Conservation (phyloP, 345 rosid species). For the Eucalyptus curtisii region DNA sequence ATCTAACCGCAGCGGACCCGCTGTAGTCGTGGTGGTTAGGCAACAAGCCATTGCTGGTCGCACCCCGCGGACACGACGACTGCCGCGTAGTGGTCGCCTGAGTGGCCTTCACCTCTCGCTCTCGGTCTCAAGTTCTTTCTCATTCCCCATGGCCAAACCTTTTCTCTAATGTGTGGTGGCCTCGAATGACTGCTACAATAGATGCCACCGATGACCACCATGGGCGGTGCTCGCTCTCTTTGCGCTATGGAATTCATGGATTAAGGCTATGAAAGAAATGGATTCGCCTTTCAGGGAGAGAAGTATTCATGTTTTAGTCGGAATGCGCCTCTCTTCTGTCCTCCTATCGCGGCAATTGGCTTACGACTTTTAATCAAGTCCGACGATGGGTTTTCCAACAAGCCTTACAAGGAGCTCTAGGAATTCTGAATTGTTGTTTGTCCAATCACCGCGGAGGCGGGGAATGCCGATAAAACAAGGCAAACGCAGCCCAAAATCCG, state of each 20-base stretch:
- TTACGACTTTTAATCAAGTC: no score
- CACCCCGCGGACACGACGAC: not conserved
- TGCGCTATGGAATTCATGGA: slow-evolving; percentile 40
- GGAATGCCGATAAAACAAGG: slow-evolving; percentile 26
- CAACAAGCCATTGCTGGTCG: not conserved
- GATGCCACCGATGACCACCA: no score
- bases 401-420: no score
- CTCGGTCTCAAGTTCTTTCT: not conserved
- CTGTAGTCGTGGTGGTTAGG: not conserved
- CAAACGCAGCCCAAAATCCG: slow-evolving; percentile 27
- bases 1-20: not conserved
- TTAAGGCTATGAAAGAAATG: slow-evolving; percentile 55
- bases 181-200: not conserved
- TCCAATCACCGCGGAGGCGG: slow-evolving; percentile 34
- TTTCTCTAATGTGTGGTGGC: not conserved
- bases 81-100: not conserved
- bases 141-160: not conserved
- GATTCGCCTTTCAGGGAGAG: slow-evolving; percentile 68
- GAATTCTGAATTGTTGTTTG: no score
- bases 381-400: no score
- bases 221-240: no score
- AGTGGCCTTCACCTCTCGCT: not conserved
- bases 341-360: slow-evolving; percentile 50
- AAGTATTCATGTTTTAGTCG: slow-evolving; percentile 43
- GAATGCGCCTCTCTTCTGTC: slow-evolving; percentile 40